Conservation (phyloP, 257 asterid species). For the Solanum gracilifrons region DNA sequence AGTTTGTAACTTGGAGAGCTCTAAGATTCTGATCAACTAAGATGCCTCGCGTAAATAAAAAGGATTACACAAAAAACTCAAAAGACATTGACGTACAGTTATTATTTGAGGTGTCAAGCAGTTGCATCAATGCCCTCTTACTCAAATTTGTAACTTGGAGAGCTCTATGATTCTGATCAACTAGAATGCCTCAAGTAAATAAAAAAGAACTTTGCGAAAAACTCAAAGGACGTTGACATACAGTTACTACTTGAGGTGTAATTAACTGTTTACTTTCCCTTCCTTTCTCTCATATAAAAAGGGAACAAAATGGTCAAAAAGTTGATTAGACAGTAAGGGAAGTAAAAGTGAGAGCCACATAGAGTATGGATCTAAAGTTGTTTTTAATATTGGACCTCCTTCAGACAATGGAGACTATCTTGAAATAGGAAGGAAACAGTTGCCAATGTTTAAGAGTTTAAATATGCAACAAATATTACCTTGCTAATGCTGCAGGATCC, state of each 20-base stretch:
- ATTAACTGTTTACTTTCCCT: not conserved
- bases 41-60: not conserved
- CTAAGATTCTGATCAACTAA: not conserved
- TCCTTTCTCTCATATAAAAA: not conserved
- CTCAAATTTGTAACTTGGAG: not conserved
- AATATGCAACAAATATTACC: slow-evolving; percentile 37
- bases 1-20: not conserved
- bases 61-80: not conserved
- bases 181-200: not conserved
- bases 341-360: not conserved
- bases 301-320: not conserved
- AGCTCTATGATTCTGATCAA: not conserved
- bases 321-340: not conserved
- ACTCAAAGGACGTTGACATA: not conserved
- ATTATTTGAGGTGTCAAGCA: not conserved
- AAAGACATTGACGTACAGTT: not conserved
- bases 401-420: not conserved
- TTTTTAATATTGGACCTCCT: not conserved
- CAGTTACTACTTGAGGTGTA: not conserved
- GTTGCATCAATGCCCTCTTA: not conserved
- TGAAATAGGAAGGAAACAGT: not conserved
- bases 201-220: not conserved
- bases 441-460: not conserved
- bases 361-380: not conserved
- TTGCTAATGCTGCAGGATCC: slow-evolving; percentile 93